A percentile compares a stretch with the other conserved stretches of the same genome.
Evolutionary conservation across 83 land plant genomes (phyloP).

Genomic region (Isoetes engelmannii): DNA sequence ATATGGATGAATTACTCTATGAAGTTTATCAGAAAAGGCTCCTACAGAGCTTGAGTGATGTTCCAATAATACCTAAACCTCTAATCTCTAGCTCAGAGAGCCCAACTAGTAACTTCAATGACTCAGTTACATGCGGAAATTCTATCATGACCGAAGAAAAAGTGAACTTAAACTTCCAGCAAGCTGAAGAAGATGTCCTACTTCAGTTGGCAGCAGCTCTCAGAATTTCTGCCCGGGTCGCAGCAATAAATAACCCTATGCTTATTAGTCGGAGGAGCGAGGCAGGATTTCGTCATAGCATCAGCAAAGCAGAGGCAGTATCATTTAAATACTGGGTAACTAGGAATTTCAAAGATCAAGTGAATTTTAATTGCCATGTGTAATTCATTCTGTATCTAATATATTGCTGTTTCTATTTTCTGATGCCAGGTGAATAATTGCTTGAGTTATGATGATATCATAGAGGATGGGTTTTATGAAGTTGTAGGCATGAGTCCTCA

Average conservation of each 20-base stretch:
- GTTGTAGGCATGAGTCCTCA: conserved; percentile 15
- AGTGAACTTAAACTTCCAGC: no score
- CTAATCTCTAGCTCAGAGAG: no score
- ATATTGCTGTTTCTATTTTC: background rate
- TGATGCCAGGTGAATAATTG: conserved; percentile 7
- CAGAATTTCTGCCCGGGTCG: background rate
- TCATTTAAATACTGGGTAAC: conserved; percentile 7
- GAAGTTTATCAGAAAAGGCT: no score
- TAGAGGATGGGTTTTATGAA: conserved; percentile 15
- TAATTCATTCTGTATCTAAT: background rate
- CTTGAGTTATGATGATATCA: conserved; percentile 7
- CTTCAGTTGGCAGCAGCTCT: background rate
- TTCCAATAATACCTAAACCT: no score
- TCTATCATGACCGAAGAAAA: no score
- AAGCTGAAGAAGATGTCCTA: conserved; percentile 3
- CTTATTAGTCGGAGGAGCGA: background rate
- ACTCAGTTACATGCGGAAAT: no score
- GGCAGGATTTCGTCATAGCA: background rate
- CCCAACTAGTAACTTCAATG: no score
- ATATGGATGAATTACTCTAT: no score
- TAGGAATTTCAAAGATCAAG: background rate
- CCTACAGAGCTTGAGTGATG: no score
- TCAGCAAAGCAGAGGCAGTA: background rate
- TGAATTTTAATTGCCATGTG: background rate
- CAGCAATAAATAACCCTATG: background rate